These are phyloP conservation scores for Aspergillus hortae DNA, from an alignment of 2,329 filamentous ascomycete species.

Conservation along the genomic window DNA sequence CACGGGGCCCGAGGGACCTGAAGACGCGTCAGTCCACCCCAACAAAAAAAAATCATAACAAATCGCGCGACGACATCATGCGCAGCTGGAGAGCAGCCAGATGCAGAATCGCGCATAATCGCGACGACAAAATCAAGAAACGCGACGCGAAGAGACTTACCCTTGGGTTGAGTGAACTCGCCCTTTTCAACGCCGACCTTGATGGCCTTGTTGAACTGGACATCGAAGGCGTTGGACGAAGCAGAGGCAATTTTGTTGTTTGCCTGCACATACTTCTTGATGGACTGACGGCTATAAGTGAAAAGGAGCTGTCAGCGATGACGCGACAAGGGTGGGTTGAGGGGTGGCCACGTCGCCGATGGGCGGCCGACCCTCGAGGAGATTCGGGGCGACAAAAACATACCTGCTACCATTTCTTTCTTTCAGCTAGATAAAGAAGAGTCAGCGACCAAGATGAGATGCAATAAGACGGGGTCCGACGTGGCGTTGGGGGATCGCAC, in stretches of 20 bases:
- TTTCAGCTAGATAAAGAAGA: conserved; percentile 56
- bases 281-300: conserved; percentile 59
- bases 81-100: neutral
- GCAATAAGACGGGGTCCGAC: conserved; percentile 18
- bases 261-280: conserved; percentile 71
- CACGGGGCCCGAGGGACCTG: conserved; percentile 80
- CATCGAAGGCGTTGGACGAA: conserved; percentile 59
- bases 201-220: conserved; percentile 82
- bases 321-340: conserved; percentile 13
- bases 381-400: conserved; percentile 33
- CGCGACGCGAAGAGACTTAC: conserved; percentile 49
- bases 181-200: conserved; percentile 80
- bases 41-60: conserved; percentile 5
- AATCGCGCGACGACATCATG: neutral
- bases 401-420: conserved; percentile 68
- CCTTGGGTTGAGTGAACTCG: conserved; percentile 86
- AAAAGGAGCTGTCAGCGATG: conserved; percentile 29
- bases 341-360: conserved; percentile 17
- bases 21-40: conserved; percentile 26
- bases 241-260: conserved; percentile 64
- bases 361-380: conserved; percentile 7
- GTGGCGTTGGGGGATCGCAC: conserved; percentile 22
- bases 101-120: neutral
- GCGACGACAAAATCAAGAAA: neutral
- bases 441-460: conserved; percentile 45